Evolutionary conservation across 192 early-diverging fungal species (phyloP), one percentile per base, ranked within the genome.

Genomic region (Obelidium mucronatum): DNA sequence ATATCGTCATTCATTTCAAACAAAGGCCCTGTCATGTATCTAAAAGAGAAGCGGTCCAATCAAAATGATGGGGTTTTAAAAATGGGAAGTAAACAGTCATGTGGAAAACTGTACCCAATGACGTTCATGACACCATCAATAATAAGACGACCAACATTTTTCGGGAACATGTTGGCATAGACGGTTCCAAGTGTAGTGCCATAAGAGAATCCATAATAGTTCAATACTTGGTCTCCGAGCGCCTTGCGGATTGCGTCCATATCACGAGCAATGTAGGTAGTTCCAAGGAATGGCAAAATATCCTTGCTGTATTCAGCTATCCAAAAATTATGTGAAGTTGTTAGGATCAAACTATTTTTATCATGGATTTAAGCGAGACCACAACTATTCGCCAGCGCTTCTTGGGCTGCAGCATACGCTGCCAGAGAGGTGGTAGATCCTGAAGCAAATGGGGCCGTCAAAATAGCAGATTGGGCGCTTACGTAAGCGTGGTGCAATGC

Each of bases 111-210:
- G n/a, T n/a, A n/a, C n/a, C n/a, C n/a, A n/a, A n/a, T n/a, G n/a
- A n/a, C n/a, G 59, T 82, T 75, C 0, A 72, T 78, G 1, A 84
- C 79, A 34, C 85, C 85, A 53, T 86, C 85, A 30, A 86, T 65
- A 30, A 86, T 71, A 13, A 86, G 63, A 35, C 78, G 75, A 15
- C 81, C 83, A 11, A 83, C 79, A 36, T 56, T 60, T n/a, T 86
- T 70, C 31, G 85, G 85, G 56, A 84, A 86, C 85, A 86, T 86
- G 76, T 86, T 86, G 40, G 75, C 74, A 62, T 81, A 84, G 3
- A 81, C 83, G 4, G 69, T 74, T 13, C 85, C 85, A 2, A 86
- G 65, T 26, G 81, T 65, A 19, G 84, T 76, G 22, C 84, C 82
- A 65, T 86, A 86, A 4, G 74, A 79, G 60, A 82, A 80, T 0